Evolutionary conservation across 2,329 filamentous ascomycete species (phyloP).

Genomic region (Ophiostoma perfectum): DNA sequence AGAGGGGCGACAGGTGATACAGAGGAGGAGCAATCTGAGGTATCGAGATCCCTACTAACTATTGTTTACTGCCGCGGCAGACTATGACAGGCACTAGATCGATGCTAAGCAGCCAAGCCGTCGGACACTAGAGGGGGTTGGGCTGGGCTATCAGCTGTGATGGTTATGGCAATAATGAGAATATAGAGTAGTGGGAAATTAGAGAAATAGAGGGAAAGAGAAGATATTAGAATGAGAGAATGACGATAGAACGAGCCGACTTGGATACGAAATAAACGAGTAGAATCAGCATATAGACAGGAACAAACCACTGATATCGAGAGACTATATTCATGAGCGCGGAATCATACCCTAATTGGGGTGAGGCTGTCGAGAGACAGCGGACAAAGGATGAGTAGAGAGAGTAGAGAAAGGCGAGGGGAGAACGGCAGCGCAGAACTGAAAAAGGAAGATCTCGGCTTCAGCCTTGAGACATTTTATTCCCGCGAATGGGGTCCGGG

Average conservation of each 20-base stretch:
- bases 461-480: constrained; percentile 4
- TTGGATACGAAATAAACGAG: too few relatives aligned
- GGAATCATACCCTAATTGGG: not conserved
- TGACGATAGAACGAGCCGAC: not conserved
- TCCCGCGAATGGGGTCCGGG: not conserved
- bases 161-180: not conserved
- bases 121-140: too few relatives aligned
- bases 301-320: too few relatives aligned
- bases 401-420: not conserved
- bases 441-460: not conserved
- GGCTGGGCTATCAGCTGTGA: too few relatives aligned
- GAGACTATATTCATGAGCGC: not conserved
- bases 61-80: too few relatives aligned
- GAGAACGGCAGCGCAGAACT: not conserved
- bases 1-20: too few relatives aligned
- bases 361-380: constrained; percentile 4
- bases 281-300: too few relatives aligned
- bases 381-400: not conserved
- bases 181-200: not conserved
- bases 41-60: too few relatives aligned
- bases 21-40: too few relatives aligned
- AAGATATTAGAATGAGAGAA: not conserved
- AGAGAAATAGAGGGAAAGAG: not conserved
- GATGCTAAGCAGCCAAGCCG: too few relatives aligned
- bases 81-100: too few relatives aligned